Base-by-base conservation (phyloP, 2,329 filamentous ascomycete genomes). In the Graphium sp. region DNA sequence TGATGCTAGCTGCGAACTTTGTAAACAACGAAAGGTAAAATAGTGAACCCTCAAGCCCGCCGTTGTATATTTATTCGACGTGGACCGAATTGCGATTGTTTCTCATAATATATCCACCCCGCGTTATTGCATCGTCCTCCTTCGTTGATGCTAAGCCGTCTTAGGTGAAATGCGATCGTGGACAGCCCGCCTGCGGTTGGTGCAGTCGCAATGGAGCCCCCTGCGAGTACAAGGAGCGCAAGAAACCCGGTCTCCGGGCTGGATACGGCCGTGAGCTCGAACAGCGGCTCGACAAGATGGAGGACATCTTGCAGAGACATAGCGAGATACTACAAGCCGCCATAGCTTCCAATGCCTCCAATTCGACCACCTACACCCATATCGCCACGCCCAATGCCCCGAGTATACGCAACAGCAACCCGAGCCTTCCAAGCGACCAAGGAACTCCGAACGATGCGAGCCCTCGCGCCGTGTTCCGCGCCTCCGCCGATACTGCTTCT, bases 1-100 rank as follows among this genome's bases (percentile, higher is more conserved):
- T 18, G 21, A 26, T 34, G 42, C 44, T 49, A 76, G 72, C 43
- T 76, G 80, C 45, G 80, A 85, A 52, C 62, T 79, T 29, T 83
- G 79, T 57, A 84, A 85, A 52, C 73, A 79, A 49, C 61, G 80
- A 55, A 87, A 85, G 61, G 78, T 82, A 52, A 31, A 48, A 42
- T 22, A 8, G 23, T 29, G n/a, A 17, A 31, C 29, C 30, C 21
- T n/a, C n/a, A 25, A n/a, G n/a, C n/a, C n/a, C n/a, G n/a, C n/a
- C n/a, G n/a, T n/a, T 11, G 7, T 11, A 10, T 12, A 10, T 12
- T 7, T 20, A 13, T 20, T 22, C 20, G 18, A 13, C 19, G 17
- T 8, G 13, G 18, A 17, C 13, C 16, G n/a, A n/a, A n/a, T 6
- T 10, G 9, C 21, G 14, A 21, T 12, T 15, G n/a, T 19, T 26